These are phyloP conservation scores for Daedaleopsis sinensis DNA, from an alignment of 768 basidiomycete species.

Conservation along the genomic window DNA sequence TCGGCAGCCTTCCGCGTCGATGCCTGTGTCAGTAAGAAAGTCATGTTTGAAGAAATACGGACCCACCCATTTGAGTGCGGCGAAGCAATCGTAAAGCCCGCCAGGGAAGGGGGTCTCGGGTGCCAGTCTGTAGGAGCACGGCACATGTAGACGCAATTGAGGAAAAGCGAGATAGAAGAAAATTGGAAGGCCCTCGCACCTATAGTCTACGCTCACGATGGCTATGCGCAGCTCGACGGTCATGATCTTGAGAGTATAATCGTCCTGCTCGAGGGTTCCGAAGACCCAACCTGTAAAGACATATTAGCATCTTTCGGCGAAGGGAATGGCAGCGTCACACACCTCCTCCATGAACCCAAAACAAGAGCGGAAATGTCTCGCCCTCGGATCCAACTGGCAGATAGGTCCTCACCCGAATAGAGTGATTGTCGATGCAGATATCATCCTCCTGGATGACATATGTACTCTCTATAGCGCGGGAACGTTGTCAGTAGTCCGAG, in stretches of 20 bases:
- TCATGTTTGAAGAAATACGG: neutral
- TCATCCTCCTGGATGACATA: too few relatives aligned
- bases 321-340: neutral
- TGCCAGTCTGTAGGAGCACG: constrained; percentile 19
- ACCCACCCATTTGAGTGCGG: constrained; percentile 31
- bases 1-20: constrained; percentile 6
- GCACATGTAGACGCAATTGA: neutral
- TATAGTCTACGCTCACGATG: constrained; percentile 20
- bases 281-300: constrained; percentile 28
- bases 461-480: too few relatives aligned
- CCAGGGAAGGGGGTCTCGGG: constrained; percentile 31
- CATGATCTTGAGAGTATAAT: constrained; percentile 20
- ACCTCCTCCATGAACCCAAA: neutral
- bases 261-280: constrained; percentile 18
- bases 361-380: too few relatives aligned
- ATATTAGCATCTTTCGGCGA: neutral
- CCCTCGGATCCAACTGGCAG: too few relatives aligned
- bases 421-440: too few relatives aligned
- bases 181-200: neutral
- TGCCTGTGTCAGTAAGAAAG: too few relatives aligned
- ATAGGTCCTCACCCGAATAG: too few relatives aligned
- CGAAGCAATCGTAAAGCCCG: constrained; percentile 25
- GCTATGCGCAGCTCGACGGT: constrained; percentile 18
- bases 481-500: too few relatives aligned
- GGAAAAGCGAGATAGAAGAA: neutral